Evolutionary conservation across 805 yeast species (phyloP).

Genomic region (Saturnispora sekii): DNA sequence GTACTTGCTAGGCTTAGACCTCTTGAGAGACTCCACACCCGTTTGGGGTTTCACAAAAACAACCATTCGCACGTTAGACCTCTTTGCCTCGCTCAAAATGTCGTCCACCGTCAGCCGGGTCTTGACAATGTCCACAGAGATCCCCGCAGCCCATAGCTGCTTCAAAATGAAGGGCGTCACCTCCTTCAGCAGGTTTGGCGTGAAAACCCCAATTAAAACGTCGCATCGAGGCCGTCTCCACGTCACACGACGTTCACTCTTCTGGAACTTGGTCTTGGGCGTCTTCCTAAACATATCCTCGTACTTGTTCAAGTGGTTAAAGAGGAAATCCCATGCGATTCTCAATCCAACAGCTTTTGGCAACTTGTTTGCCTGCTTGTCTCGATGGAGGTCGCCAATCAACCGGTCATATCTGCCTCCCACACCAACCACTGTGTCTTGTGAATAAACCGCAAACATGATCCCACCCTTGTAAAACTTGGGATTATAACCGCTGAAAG

Average conservation of each 20-base stretch:
- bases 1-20: constrained; percentile 38
- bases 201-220: constrained; percentile 66
- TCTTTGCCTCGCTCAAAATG: constrained; percentile 48
- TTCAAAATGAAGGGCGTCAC: constrained; percentile 56
- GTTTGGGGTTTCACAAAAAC: constrained; percentile 65
- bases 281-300: constrained; percentile 29
- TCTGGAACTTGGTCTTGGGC: constrained; percentile 25
- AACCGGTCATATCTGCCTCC: constrained; percentile 91
- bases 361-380: constrained; percentile 23
- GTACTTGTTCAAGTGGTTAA: constrained; percentile 40
- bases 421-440: constrained; percentile 62
- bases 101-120: constrained; percentile 49
- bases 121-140: constrained; percentile 63
- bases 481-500: constrained; percentile 75
- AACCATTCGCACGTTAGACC: constrained; percentile 68
- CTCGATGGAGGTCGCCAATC: constrained; percentile 54
- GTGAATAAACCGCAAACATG: constrained; percentile 80
- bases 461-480: constrained; percentile 71
- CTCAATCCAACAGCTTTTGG: constrained; percentile 80
- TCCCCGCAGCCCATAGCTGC: constrained; percentile 65
- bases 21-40: constrained; percentile 16
- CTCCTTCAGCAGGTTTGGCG: constrained; percentile 44
- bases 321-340: constrained; percentile 61
- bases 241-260: constrained; percentile 20
- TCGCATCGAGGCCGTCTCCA: constrained; percentile 66